Evolutionary conservation across 1,284 basidiomycete genomes (phyloP).

Genomic region (Trichosporon coremiiforme): DNA sequence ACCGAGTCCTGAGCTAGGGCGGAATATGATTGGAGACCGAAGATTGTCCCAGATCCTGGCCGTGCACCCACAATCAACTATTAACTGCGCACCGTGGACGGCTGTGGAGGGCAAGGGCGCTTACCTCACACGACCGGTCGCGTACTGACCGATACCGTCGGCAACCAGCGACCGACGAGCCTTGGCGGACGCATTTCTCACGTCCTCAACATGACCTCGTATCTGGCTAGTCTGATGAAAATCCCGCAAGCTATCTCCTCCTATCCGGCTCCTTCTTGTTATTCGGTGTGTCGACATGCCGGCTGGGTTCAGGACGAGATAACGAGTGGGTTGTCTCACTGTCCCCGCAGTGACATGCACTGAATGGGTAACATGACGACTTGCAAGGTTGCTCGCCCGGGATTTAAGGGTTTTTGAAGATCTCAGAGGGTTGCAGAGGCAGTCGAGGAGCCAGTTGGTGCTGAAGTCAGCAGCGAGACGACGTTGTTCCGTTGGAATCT

Average conservation of each 20-base stretch:
- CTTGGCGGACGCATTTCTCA: constrained; percentile 6
- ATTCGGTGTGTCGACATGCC: not conserved
- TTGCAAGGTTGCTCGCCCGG: not conserved
- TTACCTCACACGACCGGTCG: not conserved
- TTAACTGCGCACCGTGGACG: not conserved
- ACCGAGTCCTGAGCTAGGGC: not conserved
- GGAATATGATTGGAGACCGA: not conserved
- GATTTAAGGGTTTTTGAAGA: not conserved
- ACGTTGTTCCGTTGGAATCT: constrained; percentile 9
- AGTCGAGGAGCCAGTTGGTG: not conserved
- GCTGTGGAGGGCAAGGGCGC: not conserved
- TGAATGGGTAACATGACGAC: constrained; percentile 7
- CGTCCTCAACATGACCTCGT: not conserved
- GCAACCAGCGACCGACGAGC: not conserved
- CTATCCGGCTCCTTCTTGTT: not conserved
- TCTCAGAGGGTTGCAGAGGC: not conserved
- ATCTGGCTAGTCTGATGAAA: not conserved
- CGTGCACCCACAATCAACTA: not conserved
- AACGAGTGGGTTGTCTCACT: constrained; percentile 6
- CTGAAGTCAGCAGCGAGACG: not conserved
- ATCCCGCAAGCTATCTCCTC: not conserved
- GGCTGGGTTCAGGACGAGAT: not conserved
- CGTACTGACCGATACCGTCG: not conserved
- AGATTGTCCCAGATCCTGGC: not conserved
- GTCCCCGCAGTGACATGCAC: not conserved